Conservation (phyloP, 768 basidiomycete genomes). For the Hydnomerulius pinastri region DNA sequence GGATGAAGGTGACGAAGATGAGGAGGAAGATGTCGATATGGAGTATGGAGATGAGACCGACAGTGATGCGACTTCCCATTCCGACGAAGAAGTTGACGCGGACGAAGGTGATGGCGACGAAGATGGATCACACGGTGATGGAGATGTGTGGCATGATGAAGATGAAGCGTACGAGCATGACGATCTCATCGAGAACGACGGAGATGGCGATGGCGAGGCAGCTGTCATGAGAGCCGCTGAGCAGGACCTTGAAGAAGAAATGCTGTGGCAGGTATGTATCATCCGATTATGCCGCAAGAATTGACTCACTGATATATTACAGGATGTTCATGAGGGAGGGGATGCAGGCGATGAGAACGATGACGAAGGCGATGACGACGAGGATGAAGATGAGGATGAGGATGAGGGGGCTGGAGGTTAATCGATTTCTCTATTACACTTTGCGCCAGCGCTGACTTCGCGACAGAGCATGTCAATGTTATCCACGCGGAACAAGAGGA, state of each 20-base stretch:
- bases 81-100: conserved; percentile 67
- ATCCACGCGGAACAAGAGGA: conserved; percentile 64
- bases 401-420: conserved; percentile 23
- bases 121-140: conserved; percentile 44
- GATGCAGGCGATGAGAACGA: conserved; percentile 64
- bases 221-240: conserved; percentile 54
- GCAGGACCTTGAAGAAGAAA: conserved; percentile 51
- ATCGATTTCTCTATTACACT: background rate
- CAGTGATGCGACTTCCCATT: conserved; percentile 78
- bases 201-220: conserved; percentile 46
- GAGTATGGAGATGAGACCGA: conserved; percentile 84
- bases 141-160: conserved; percentile 62
- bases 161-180: conserved; percentile 61
- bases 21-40: conserved; percentile 85
- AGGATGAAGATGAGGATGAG: conserved; percentile 50
- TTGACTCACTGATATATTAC: conserved; percentile 11
- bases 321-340: conserved; percentile 59
- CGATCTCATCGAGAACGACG: conserved; percentile 62
- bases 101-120: conserved; percentile 60
- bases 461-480: conserved; percentile 52
- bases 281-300: conserved; percentile 1
- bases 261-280: conserved; percentile 56
- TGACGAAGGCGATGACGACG: conserved; percentile 48
- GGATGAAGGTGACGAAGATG: conserved; percentile 80
- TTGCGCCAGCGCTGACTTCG: conserved; percentile 9